Percentiles rank a stretch among this genome's conserved stretches.
phyloP scores from a whole-genome alignment of 2,329 filamentous ascomycete species.

The Trematosphaeria pertusa region DNA sequence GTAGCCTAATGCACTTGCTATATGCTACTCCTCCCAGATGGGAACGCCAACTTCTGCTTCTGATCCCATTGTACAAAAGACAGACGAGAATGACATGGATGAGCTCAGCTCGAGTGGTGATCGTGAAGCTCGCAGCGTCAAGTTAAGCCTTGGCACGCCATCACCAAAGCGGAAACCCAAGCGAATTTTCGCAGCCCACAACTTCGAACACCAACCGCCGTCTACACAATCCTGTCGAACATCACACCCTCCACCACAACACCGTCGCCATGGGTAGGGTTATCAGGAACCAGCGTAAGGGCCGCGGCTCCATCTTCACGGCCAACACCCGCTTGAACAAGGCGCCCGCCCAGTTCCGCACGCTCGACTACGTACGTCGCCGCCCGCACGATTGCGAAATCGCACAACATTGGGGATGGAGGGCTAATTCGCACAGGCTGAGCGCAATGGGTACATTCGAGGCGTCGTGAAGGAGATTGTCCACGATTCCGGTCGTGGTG shows the following conservation, averaged over 20 bases:
- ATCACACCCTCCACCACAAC: constrained; percentile 33
- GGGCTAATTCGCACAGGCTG: constrained; percentile 59
- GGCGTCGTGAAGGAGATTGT: constrained; percentile 99
- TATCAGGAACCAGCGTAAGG: constrained; percentile 75
- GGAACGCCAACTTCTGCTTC: no score
- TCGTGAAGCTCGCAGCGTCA: no score
- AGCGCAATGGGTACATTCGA: constrained; percentile 96
- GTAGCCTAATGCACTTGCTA: no score
- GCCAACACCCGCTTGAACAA: constrained; percentile 78
- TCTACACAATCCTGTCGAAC: constrained; percentile 10
- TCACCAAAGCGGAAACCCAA: no score
- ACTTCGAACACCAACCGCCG: constrained; percentile 4
- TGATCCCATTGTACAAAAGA: no score
- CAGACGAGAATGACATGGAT: no score
- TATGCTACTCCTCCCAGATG: no score
- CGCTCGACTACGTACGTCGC: constrained; percentile 78
- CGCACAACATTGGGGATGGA: constrained; percentile 28
- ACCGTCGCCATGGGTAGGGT: constrained; percentile 66
- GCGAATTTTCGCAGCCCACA: constrained; percentile 15
- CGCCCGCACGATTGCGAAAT: constrained; percentile 29
- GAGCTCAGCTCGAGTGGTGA: no score
- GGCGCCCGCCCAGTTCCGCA: constrained; percentile 93
- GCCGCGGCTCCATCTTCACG: constrained; percentile 80
- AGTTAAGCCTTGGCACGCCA: no score
- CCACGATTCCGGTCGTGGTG: constrained; percentile 97